Percentiles rank a stretch among this genome's conserved stretches.
phyloP scores from a whole-genome alignment of 2,329 filamentous ascomycete genomes.

The Phialophora expanda region DNA sequence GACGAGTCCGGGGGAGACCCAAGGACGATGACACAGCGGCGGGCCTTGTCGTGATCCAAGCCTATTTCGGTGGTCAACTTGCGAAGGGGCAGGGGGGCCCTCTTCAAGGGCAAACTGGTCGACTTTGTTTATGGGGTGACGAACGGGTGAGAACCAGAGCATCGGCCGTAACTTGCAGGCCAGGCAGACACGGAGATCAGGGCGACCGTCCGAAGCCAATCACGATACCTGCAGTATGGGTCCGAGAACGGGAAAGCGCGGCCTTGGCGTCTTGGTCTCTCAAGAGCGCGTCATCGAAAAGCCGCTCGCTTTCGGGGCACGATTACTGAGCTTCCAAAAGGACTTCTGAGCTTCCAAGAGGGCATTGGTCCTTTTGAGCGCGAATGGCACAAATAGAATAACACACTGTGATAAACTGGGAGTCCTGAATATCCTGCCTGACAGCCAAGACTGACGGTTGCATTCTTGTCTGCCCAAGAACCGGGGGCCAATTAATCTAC shows the following conservation, averaged over 20 bases:
- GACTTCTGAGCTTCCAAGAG: not conserved
- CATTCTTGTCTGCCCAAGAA: not conserved
- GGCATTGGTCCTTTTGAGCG: not conserved
- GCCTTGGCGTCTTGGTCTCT: not conserved
- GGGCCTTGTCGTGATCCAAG: constrained; percentile 9
- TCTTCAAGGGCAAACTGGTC: not conserved
- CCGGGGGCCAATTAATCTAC: not conserved
- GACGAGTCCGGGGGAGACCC: not conserved
- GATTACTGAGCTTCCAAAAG: not conserved
- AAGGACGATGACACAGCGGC: not conserved
- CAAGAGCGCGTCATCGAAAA: constrained; percentile 6
- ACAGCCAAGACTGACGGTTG: not conserved
- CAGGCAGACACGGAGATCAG: not conserved
- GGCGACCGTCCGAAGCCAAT: constrained; percentile 2
- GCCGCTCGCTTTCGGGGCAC: no score
- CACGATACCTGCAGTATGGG: not conserved
- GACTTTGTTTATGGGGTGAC: not conserved
- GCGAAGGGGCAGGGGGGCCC: not conserved
- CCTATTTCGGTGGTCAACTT: not conserved
- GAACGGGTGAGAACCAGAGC: not conserved
- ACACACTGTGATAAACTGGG: not conserved
- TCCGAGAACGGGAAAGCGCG: constrained; percentile 8
- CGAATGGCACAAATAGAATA: not conserved
- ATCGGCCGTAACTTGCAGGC: not conserved
- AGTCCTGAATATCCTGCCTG: not conserved